Base-by-base conservation (phyloP, 768 basidiomycete genomes). In the Boletus subcaerulescens region DNA sequence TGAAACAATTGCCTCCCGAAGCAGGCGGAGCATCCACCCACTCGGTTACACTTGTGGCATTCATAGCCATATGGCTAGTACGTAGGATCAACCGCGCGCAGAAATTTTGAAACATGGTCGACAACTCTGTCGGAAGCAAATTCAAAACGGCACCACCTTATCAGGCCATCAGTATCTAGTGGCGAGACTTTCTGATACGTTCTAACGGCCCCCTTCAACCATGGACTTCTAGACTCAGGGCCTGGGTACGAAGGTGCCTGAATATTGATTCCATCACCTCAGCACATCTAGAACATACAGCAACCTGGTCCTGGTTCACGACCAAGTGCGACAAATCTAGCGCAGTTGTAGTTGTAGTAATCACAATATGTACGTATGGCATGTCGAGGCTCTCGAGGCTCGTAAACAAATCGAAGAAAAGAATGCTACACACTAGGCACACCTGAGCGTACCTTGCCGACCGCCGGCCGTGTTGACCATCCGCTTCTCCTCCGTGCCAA, bases 391-490 rank as follows among this genome's bases (percentile, higher is more conserved):
- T 24, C 20, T 3, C 11, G 29, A 29, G 36, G 44, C 36, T 39
- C 35, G 17, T 26, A 47, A 45, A 65, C 62, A 65, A 65, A 65
- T 67, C 64, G 44, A 65, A n/a, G 9, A 52, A 39, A 45, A 43
- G 11, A 45, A 5, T 9, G 4, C 18, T 14, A 26, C 11, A 12
- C 10, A 35, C 49, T 52, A 61, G 13, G 41, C 55, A 41, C 48
- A 41, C 51, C 56, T 59, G n/a, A 44, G 32, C 18, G 26, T 31
- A 33, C 53, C 38, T 7, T 54, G 56, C 55, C 46, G 39, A 29
- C 45, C 45, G 2, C 46, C 51, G 22, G 50, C 48, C 31, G 18
- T 49, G 40, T 46, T 29, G 18, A 32, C 49, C 33, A 45, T 33
- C 39, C 50, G 50, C 18, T 18, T 47, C 31, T 44, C 50, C 20